A percentile compares a stretch with the other conserved stretches of the same genome.
These are phyloP conservation scores for Trapa bicornis DNA, from an alignment of 345 rosid species.

Conservation along the genomic window DNA sequence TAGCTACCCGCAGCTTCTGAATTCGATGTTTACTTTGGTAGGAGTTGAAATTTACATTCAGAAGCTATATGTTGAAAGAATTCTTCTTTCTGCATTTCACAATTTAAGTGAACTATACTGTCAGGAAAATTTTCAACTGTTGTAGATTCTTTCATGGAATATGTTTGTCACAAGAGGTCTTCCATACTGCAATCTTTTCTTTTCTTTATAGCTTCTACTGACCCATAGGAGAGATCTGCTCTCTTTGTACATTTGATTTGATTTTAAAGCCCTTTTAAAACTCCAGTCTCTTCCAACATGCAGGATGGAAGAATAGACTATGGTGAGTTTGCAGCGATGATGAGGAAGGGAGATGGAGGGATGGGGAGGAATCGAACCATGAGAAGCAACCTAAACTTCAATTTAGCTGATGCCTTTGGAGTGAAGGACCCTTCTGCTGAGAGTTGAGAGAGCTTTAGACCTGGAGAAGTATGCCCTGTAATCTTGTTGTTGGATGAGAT, in stretches of 20 bases:
- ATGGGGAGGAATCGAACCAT: constrained; percentile 60
- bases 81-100: too few species aligned
- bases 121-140: too few species aligned
- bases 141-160: too few species aligned
- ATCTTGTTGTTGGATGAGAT: background rate
- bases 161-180: too few species aligned
- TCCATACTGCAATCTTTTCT: too few species aligned
- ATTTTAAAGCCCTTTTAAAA: background rate
- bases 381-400: constrained; percentile 67
- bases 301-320: constrained; percentile 91
- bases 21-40: too few species aligned
- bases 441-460: background rate
- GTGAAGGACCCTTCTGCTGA: constrained; percentile 16
- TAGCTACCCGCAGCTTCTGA: too few species aligned
- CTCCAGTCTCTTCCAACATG: background rate
- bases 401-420: constrained; percentile 58
- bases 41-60: too few species aligned
- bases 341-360: constrained; percentile 61
- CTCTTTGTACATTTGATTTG: background rate
- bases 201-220: background rate
- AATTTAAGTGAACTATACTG: too few species aligned
- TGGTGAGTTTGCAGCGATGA: constrained; percentile 78
- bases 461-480: background rate
- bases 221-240: background rate
- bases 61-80: too few species aligned